Evolutionary conservation across 306 rosid genomes (phyloP).

Genomic region (Vigna unguiculata): DNA sequence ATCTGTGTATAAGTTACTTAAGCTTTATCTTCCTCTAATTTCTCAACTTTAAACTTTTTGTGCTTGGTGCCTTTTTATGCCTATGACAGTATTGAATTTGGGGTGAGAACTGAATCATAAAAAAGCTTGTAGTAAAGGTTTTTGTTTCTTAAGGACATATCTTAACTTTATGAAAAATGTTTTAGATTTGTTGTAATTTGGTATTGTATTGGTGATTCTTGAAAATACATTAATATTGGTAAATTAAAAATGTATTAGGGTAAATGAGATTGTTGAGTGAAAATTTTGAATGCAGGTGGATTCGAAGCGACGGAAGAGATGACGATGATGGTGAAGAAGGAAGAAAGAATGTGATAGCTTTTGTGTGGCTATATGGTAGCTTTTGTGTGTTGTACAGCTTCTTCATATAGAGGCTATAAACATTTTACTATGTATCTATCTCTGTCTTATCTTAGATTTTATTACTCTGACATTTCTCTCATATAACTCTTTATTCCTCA

Average conservation of each 20-base stretch:
- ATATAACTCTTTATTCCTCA: too few relatives aligned
- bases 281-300: constrained; percentile 45
- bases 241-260: too few relatives aligned
- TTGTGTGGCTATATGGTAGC: constrained; percentile 4
- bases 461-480: too few relatives aligned
- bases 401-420: too few relatives aligned
- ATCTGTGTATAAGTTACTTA: neutral
- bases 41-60: neutral
- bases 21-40: neutral
- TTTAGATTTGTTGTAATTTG: too few relatives aligned
- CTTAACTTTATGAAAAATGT: too few relatives aligned
- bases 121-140: constrained; percentile 1
- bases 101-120: constrained; percentile 18
- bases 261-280: neutral
- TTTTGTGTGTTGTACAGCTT: constrained; percentile 49
- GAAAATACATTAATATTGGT: neutral
- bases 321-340: constrained; percentile 18
- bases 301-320: constrained; percentile 50
- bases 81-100: neutral
- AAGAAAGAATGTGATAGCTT: neutral
- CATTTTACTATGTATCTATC: too few relatives aligned
- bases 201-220: too few relatives aligned
- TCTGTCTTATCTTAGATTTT: too few relatives aligned
- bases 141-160: neutral
- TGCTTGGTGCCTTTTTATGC: constrained; percentile 5